Percentiles rank a stretch among this genome's conserved stretches.
Evolutionary conservation across 495 filamentous ascomycete genomes (phyloP).

Genomic region (Talaromyces nanjingensis): DNA sequence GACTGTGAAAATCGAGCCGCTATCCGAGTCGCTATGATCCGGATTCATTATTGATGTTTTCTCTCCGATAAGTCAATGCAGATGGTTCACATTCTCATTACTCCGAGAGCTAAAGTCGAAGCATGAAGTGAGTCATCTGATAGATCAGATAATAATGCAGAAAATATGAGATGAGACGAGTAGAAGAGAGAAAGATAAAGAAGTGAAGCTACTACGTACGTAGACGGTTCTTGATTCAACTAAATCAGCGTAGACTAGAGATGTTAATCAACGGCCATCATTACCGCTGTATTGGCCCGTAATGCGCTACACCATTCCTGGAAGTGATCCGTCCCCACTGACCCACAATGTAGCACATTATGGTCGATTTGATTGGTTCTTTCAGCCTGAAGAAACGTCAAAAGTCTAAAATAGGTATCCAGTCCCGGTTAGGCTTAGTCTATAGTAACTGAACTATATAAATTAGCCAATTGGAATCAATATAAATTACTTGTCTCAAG

Average conservation of each 20-base stretch:
- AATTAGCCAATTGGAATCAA: not conserved
- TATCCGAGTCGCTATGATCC: conserved; percentile 1
- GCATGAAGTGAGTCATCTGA: not conserved
- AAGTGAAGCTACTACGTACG: not conserved
- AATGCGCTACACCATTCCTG: not conserved
- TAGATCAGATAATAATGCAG: not conserved
- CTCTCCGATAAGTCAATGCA: not conserved
- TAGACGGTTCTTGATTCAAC: not conserved
- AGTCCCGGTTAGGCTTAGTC: not conserved
- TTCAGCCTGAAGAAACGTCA: not conserved
- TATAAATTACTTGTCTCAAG: not conserved
- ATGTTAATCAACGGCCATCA: not conserved
- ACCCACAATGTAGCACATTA: not conserved
- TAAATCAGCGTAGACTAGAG: not conserved
- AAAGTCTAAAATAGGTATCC: not conserved
- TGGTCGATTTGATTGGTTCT: not conserved
- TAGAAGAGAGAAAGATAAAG: not conserved
- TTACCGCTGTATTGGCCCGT: not conserved
- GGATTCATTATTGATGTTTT: not conserved
- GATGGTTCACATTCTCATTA: not conserved
- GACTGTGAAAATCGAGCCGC: not conserved
- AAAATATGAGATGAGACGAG: not conserved
- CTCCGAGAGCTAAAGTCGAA: not conserved
- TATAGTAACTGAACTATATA: not conserved
- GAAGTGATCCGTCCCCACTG: not conserved